Percentiles rank a stretch among this genome's conserved stretches.
These are phyloP conservation scores for Lactarius sanguifluus DNA, from an alignment of 768 basidiomycete genomes.

Conservation along the genomic window DNA sequence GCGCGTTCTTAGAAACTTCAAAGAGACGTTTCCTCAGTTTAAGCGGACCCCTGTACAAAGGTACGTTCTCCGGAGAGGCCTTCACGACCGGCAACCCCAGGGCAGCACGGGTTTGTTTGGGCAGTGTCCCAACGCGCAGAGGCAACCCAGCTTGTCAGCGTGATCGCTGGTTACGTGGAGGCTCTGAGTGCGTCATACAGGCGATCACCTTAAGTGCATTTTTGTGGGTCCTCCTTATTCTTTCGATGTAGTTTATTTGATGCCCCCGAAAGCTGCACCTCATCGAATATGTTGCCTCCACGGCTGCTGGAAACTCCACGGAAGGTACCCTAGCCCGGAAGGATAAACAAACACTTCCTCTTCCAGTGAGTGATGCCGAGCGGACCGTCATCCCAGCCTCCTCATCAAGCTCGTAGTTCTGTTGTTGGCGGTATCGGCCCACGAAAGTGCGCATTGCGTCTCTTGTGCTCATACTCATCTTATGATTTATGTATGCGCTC, in stretches of 20 bases:
- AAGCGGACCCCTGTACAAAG: too few species aligned
- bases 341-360: conserved; percentile 71
- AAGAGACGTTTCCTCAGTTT: too few species aligned
- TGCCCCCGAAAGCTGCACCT: conserved; percentile 57
- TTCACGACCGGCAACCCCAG: too few species aligned
- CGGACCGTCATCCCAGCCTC: neutral
- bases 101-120: too few species aligned
- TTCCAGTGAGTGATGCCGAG: conserved; percentile 50
- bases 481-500: conserved; percentile 61
- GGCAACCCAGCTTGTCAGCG: neutral
- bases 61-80: too few species aligned
- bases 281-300: conserved; percentile 80
- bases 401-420: conserved; percentile 50
- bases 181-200: conserved; percentile 37
- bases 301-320: conserved; percentile 59
- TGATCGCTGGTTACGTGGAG: neutral
- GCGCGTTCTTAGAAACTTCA: too few species aligned
- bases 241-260: neutral
- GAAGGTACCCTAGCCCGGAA: conserved; percentile 72
- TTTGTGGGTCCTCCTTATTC: conserved; percentile 50
- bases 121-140: too few species aligned
- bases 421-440: conserved; percentile 78
- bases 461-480: conserved; percentile 12
- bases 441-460: conserved; percentile 53
- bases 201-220: conserved; percentile 85